These are phyloP conservation scores for Gaertneriomyces sp. DNA, from an alignment of 192 early-diverging fungal genomes.

Conservation along the genomic window DNA sequence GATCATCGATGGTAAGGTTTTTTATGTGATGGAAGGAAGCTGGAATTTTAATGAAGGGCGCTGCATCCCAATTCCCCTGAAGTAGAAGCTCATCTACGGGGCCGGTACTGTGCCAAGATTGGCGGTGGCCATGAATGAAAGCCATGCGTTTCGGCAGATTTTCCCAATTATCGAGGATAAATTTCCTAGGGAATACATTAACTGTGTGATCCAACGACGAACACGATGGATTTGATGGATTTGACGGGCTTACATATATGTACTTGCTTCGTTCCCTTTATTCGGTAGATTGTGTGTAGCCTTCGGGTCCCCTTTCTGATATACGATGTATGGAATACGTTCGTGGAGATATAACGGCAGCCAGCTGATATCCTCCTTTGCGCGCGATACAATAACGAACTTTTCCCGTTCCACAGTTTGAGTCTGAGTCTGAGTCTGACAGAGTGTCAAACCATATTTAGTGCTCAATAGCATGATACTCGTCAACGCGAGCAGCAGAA, in stretches of 20 bases:
- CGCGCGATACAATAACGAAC: too few relatives aligned
- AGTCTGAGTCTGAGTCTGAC: too few relatives aligned
- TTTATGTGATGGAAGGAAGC: not conserved
- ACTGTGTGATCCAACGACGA: too few relatives aligned
- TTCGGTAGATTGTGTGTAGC: not conserved
- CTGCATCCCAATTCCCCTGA: not conserved
- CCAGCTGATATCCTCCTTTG: too few relatives aligned
- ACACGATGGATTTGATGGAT: too few relatives aligned
- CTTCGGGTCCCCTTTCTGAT: too few relatives aligned
- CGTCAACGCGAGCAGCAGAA: too few relatives aligned
- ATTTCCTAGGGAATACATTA: not conserved
- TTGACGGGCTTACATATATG: not conserved
- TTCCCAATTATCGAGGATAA: conserved; percentile 9
- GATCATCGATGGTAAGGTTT: not conserved
- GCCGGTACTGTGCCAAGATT: conserved; percentile 8
- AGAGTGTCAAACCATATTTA: too few relatives aligned
- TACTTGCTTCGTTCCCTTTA: not conserved
- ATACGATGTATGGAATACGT: too few relatives aligned
- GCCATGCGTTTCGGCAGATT: conserved; percentile 5
- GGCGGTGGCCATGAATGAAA: conserved; percentile 9
- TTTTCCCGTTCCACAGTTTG: too few relatives aligned
- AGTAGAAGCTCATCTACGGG: conserved; percentile 9
- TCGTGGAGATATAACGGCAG: too few relatives aligned
- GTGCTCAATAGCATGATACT: too few relatives aligned
- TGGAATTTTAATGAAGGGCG: conserved; percentile 1